phyloP scores from a whole-genome alignment of 495 filamentous ascomycete species.

The Corynascus novoguineensis region DNA sequence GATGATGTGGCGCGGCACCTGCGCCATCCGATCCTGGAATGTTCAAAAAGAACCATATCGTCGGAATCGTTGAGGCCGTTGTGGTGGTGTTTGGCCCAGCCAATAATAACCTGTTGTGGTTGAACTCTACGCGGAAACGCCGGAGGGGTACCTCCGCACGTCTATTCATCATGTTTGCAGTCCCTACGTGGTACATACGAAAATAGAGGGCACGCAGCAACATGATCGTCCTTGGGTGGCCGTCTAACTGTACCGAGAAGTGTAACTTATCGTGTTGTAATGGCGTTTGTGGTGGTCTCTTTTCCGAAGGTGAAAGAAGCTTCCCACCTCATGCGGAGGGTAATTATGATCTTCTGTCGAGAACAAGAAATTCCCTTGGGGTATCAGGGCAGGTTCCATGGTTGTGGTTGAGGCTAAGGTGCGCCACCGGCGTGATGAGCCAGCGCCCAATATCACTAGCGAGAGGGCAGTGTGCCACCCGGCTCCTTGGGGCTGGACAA shows the following conservation, averaged over 20 bases:
- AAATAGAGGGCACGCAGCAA: no score
- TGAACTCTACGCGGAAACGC: not conserved
- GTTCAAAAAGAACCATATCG: slow-evolving; percentile 1
- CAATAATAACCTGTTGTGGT: not conserved
- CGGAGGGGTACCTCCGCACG: not conserved
- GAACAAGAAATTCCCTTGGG: not conserved
- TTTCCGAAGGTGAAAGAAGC: no score
- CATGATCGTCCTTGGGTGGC: no score
- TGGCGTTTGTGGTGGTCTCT: not conserved
- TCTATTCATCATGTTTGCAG: no score
- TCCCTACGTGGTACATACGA: not conserved
- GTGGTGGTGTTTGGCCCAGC: not conserved
- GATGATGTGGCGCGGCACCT: not conserved
- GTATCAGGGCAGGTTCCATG: not conserved
- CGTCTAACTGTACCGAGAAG: no score
- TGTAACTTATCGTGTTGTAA: not conserved
- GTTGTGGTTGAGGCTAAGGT: slow-evolving; percentile 2
- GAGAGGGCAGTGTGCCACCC: slow-evolving; percentile 1
- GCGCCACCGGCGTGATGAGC: slow-evolving; percentile 7
- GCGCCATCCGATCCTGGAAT: not conserved
- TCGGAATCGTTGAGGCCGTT: not conserved
- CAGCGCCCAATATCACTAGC: not conserved
- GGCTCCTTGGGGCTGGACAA: slow-evolving; percentile 12
- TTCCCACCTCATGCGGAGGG: not conserved
- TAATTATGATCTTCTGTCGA: not conserved